phyloP scores from a whole-genome alignment of 2,329 filamentous ascomycete genomes.

The Cytospora chrysosperma region DNA sequence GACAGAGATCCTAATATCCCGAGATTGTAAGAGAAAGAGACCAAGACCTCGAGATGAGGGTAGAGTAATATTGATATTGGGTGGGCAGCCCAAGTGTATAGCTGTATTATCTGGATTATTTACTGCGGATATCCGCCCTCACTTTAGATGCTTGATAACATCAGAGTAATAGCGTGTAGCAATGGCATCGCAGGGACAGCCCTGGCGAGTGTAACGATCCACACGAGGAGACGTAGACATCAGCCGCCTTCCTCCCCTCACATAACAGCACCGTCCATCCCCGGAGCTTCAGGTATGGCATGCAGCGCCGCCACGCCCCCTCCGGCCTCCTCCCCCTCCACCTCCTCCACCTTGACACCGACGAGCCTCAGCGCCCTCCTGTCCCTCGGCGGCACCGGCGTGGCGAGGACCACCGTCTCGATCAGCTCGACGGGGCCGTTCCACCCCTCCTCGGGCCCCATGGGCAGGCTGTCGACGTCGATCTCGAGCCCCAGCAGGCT shows the following conservation, averaged over 20 bases:
- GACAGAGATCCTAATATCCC: too few relatives aligned
- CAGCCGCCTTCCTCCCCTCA: not conserved
- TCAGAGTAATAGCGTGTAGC: too few relatives aligned
- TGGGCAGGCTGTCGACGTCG: conserved; percentile 79
- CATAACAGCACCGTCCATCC: not conserved
- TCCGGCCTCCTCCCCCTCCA: conserved; percentile 27
- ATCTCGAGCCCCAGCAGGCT: conserved; percentile 73
- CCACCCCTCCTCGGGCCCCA: conserved; percentile 72
- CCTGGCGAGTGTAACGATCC: too few relatives aligned
- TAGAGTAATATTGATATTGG: too few relatives aligned
- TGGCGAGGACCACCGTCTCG: conserved; percentile 78
- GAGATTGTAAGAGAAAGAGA: too few relatives aligned
- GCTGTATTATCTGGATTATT: too few relatives aligned
- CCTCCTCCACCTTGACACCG: conserved; percentile 28
- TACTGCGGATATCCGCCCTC: too few relatives aligned
- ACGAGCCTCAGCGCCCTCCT: conserved; percentile 24
- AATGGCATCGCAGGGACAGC: too few relatives aligned
- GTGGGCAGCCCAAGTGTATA: too few relatives aligned
- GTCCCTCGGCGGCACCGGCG: conserved; percentile 55
- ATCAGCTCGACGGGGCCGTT: conserved; percentile 80
- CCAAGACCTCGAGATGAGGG: too few relatives aligned
- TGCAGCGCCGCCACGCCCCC: not conserved
- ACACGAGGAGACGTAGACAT: not conserved
- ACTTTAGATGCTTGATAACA: too few relatives aligned
- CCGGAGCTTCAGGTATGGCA: too few relatives aligned